Conservation (phyloP, 176 grass and related monocot species). For the Tuctoria greenei region DNA sequence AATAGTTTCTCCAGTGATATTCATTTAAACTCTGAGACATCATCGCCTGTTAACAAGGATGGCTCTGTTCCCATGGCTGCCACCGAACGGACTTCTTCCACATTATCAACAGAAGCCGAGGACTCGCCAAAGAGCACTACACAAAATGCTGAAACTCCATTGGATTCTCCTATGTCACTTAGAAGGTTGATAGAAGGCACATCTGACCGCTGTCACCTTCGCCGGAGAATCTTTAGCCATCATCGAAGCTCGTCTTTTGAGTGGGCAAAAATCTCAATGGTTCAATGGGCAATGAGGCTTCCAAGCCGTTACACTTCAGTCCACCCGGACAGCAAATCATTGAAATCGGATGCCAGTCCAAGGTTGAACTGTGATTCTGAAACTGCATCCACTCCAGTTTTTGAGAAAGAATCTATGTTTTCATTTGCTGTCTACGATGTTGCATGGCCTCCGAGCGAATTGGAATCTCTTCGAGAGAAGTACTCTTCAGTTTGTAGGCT, state of each 20-base stretch:
- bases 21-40: conserved; percentile 27
- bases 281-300: conserved; percentile 82
- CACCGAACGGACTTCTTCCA: conserved; percentile 19
- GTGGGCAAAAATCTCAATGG: conserved; percentile 61
- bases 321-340: conserved; percentile 56
- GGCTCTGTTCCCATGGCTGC: conserved; percentile 23
- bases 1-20: conserved; percentile 51
- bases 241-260: conserved; percentile 65
- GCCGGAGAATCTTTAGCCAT: conserved; percentile 60
- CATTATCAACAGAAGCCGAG: conserved; percentile 22
- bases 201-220: conserved; percentile 44
- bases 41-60: conserved; percentile 40
- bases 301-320: conserved; percentile 53
- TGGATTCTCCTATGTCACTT: conserved; percentile 40
- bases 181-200: conserved; percentile 59
- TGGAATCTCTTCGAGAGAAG: conserved; percentile 67
- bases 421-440: conserved; percentile 43
- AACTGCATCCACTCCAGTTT: conserved; percentile 21
- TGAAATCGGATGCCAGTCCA: conserved; percentile 50
- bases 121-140: conserved; percentile 2
- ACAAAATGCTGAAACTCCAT: conserved; percentile 36
- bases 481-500: conserved; percentile 63
- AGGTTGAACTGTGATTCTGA: conserved; percentile 44
- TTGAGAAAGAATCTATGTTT: conserved; percentile 40
- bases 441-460: conserved; percentile 59